A percentile compares a stretch with the other conserved stretches of the same genome.
phyloP scores from a whole-genome alignment of 139 green algal genomes.

The Astrephomene gubernaculifera region DNA sequence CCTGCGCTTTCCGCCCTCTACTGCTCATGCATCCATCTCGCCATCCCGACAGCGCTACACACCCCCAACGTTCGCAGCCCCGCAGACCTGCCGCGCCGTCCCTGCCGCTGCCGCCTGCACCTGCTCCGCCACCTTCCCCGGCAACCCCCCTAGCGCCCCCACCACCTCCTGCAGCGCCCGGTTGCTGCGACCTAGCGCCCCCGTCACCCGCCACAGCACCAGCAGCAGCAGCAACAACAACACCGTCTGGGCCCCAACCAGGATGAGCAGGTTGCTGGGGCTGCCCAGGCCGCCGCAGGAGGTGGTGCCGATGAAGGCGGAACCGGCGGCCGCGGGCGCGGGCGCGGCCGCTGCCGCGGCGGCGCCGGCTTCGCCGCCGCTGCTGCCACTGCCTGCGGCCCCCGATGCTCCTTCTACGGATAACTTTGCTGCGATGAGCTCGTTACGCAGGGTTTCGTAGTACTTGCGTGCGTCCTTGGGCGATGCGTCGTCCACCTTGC shows the following conservation, averaged over 20 bases:
- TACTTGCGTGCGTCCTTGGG: conserved; percentile 24
- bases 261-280: neutral
- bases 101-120: neutral
- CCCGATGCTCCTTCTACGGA: neutral
- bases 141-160: neutral
- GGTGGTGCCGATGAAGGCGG: neutral
- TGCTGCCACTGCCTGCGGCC: neutral
- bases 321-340: neutral
- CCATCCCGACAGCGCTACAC: too few relatives aligned
- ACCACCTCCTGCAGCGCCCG: neutral
- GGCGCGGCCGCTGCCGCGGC: neutral
- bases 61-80: too few relatives aligned
- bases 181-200: neutral
- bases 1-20: too few relatives aligned
- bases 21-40: too few relatives aligned
- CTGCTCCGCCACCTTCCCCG: neutral
- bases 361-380: neutral
- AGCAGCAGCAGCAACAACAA: neutral
- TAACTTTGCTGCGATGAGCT: neutral
- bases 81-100: too few relatives aligned
- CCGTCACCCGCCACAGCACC: neutral
- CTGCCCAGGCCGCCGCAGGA: neutral
- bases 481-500: conserved; percentile 14
- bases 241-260: neutral
- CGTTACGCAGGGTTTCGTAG: neutral